Conservation (phyloP, 306 rosid species). For the Comarum palustre region DNA sequence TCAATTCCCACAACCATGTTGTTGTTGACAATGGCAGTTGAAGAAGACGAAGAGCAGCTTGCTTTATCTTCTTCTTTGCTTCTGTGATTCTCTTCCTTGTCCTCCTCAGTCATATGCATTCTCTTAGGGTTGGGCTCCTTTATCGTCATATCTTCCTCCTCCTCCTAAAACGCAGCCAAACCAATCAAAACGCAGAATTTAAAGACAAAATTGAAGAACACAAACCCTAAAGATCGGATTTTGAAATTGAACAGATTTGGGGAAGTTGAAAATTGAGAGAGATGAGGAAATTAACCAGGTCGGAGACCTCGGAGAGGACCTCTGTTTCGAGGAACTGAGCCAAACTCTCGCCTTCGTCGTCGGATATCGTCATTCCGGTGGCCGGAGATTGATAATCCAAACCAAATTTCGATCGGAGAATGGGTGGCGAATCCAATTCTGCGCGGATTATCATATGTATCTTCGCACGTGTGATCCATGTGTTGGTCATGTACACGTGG, state of each 20-base stretch:
- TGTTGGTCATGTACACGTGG: not conserved
- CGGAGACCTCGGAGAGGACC: conserved; percentile 71
- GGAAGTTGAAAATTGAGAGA: not conserved
- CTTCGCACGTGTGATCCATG: not conserved
- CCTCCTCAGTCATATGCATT: conserved; percentile 34
- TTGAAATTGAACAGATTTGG: not conserved
- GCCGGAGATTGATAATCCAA: not conserved
- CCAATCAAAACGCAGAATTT: not conserved
- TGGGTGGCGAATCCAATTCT: not conserved
- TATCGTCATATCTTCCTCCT: conserved; percentile 27
- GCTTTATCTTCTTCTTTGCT: conserved; percentile 19
- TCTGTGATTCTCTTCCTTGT: conserved; percentile 10
- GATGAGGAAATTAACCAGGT: conserved; percentile 40
- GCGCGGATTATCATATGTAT: not conserved
- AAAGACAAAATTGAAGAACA: not conserved
- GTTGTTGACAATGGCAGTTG: not conserved
- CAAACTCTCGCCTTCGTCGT: conserved; percentile 74
- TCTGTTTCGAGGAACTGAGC: conserved; percentile 82
- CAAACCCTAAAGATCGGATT: conserved; percentile 1
- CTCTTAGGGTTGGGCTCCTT: conserved; percentile 56
- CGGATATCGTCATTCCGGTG: conserved; percentile 47
- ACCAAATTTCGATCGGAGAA: not conserved
- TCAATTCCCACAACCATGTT: conserved; percentile 39
- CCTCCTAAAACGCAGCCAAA: conserved; percentile 47
- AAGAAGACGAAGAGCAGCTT: conserved; percentile 22